phyloP scores from a whole-genome alignment of 768 basidiomycete species.

The Russula sp. region DNA sequence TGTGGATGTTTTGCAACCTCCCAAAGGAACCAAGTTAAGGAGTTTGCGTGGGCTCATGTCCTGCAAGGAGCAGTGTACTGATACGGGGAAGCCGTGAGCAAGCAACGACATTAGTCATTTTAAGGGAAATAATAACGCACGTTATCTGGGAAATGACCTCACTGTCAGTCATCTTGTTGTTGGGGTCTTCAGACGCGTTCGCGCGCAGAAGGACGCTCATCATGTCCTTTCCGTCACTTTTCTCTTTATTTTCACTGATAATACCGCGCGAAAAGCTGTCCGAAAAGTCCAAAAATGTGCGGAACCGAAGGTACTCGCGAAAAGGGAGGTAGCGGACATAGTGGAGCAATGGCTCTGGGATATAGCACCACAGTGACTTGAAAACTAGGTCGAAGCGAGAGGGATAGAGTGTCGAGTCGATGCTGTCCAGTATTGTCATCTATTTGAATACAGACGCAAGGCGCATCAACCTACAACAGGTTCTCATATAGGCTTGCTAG shows the following conservation, averaged over 20 bases:
- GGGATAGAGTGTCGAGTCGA: conserved; percentile 28
- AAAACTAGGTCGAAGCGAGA: conserved; percentile 23
- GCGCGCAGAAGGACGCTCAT: conserved; percentile 28
- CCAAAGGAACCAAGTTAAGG: conserved; percentile 27
- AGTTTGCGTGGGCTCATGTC: conserved; percentile 28
- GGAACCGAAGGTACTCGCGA: conserved; percentile 26
- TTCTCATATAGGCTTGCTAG: conserved; percentile 19
- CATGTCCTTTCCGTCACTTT: conserved; percentile 27
- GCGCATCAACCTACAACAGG: conserved; percentile 21
- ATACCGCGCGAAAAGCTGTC: conserved; percentile 14
- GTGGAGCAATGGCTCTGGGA: conserved; percentile 23
- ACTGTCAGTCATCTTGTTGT: conserved; percentile 7
- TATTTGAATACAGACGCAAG: not conserved
- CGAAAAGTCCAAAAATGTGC: conserved; percentile 18
- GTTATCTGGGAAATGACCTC: conserved; percentile 25
- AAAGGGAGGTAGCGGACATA: conserved; percentile 26
- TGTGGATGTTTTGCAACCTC: conserved; percentile 28
- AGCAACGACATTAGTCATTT: too few species aligned
- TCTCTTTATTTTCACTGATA: conserved; percentile 11
- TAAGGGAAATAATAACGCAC: conserved; percentile 5
- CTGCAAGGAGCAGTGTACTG: conserved; percentile 24
- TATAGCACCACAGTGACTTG: conserved; percentile 22
- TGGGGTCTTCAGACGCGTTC: conserved; percentile 18
- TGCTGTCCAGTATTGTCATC: conserved; percentile 9
- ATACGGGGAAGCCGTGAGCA: not conserved